Evolutionary conservation across 2,329 filamentous ascomycete genomes (phyloP), one percentile per base, ranked within the genome.

Genomic region (Alternaria ethzedia): DNA sequence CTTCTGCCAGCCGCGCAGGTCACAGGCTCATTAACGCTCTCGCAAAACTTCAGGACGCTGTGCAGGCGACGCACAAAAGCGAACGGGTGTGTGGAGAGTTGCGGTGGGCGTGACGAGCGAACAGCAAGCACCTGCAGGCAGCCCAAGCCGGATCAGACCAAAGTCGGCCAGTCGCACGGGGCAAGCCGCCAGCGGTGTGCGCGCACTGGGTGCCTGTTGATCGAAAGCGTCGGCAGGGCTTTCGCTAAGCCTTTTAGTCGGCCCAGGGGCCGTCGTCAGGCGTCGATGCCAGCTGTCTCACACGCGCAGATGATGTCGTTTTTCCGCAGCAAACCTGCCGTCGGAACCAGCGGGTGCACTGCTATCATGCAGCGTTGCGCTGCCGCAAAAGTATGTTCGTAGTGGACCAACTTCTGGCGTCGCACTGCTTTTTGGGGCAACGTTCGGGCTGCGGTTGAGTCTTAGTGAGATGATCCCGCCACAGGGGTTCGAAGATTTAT

Each of bases 121-220:
- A 72, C 71, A 76, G 67, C 71, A 65, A 72, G 63, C 70, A 72
- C 66, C 68, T 76, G 74, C 74, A 76, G 70, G 52, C 60, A 64
- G 62, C 62, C 61, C 68, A 69, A 70, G 61, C 61, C 66, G 63
- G 61, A 69, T 68, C 65, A 69, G 68, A 65, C 64, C 52, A 66
- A 68, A 54, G 59, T 61, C 69, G 73, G 66, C 73, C 74, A 73
- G 61, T 65, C 54, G 69, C 66, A 74, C 72, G 66, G 72, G 69
- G 70, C 72, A 74, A 65, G 65, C 59, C 63, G 70, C 69, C 70
- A 73, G 75, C 74, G 74, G 74, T 78, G 75, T 76, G 61, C n/a
- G 72, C 62, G 63, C 59, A 63, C 62, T 61, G 66, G 64, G 70
- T 71, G 54, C 71, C 66, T 65, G 69, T 70, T 76, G 75, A 76